Evolutionary conservation across 768 basidiomycete genomes (phyloP).

Genomic region (Leccinellum rugosiceps): DNA sequence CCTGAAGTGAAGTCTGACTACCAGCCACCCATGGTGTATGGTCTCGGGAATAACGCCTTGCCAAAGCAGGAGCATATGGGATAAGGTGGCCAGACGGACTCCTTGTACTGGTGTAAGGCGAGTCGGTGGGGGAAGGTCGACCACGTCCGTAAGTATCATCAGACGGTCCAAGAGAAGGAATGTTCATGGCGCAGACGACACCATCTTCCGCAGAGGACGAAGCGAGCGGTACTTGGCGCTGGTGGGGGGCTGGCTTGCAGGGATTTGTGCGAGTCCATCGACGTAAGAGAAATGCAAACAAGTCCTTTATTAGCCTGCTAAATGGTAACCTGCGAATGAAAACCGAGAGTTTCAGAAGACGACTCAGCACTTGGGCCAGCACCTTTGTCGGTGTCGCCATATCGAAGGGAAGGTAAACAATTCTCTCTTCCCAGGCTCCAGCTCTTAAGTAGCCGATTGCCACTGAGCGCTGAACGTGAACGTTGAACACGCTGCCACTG

Average conservation of each 20-base stretch:
- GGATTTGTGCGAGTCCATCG: not conserved
- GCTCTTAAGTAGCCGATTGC: not conserved
- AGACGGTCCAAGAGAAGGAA: conserved; percentile 4
- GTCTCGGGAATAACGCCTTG: conserved; percentile 11
- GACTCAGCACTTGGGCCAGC: conserved; percentile 1
- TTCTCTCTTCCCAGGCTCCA: not conserved
- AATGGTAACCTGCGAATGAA: conserved; percentile 1
- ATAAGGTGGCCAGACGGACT: conserved; percentile 21
- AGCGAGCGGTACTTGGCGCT: not conserved
- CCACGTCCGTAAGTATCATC: not conserved
- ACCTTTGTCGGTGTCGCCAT: not conserved
- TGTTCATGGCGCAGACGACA: conserved; percentile 15
- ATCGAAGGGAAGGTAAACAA: not conserved
- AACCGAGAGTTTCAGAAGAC: conserved; percentile 2
- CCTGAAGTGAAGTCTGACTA: conserved; percentile 14
- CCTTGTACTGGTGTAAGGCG: conserved; percentile 8
- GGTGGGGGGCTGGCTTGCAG: not conserved
- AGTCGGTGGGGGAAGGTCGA: conserved; percentile 12
- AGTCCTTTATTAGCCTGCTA: not conserved
- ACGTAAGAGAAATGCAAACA: conserved; percentile 3
- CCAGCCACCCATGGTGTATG: conserved; percentile 2
- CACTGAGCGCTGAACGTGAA: not conserved
- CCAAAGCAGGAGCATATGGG: conserved; percentile 12
- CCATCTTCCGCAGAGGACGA: not conserved
- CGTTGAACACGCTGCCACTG: not conserved